Percentiles rank a stretch among this genome's conserved stretches.
phyloP scores from a whole-genome alignment of 2,329 filamentous ascomycete genomes.

The Arthrobotrys sphaeroides region DNA sequence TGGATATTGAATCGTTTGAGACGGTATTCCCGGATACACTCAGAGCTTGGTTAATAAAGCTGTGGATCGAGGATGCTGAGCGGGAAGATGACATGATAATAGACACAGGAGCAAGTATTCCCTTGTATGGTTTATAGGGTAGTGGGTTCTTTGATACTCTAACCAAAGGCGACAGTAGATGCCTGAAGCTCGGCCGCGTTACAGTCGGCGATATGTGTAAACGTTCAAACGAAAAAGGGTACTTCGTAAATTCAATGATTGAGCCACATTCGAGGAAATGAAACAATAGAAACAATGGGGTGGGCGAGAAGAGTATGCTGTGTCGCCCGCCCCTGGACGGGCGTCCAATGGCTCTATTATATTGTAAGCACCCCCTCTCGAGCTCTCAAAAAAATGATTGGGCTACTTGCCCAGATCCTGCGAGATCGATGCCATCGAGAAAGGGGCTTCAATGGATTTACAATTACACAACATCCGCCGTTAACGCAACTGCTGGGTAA shows the following conservation, averaged over 20 bases:
- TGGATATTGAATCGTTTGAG: conserved; percentile 23
- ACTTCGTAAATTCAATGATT: neutral
- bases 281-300: neutral
- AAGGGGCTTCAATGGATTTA: conserved; percentile 18
- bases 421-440: conserved; percentile 20
- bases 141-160: neutral
- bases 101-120: neutral
- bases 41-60: conserved; percentile 29
- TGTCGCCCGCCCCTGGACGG: neutral
- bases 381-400: conserved; percentile 9
- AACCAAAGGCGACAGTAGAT: neutral
- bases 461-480: conserved; percentile 25
- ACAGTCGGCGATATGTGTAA: neutral
- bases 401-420: neutral
- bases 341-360: conserved; percentile 46
- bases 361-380: conserved; percentile 3
- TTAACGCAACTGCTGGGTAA: conserved; percentile 27
- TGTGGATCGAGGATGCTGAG: conserved; percentile 36
- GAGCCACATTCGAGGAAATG: neutral
- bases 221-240: neutral
- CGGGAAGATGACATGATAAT: conserved; percentile 33
- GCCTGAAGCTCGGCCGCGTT: neutral
- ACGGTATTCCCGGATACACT: conserved; percentile 13
- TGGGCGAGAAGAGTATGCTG: neutral
- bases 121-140: no score